A percentile compares a stretch with the other conserved stretches of the same genome.
Evolutionary conservation across 257 asterid species (phyloP).

Genomic region (Solanum okadae): DNA sequence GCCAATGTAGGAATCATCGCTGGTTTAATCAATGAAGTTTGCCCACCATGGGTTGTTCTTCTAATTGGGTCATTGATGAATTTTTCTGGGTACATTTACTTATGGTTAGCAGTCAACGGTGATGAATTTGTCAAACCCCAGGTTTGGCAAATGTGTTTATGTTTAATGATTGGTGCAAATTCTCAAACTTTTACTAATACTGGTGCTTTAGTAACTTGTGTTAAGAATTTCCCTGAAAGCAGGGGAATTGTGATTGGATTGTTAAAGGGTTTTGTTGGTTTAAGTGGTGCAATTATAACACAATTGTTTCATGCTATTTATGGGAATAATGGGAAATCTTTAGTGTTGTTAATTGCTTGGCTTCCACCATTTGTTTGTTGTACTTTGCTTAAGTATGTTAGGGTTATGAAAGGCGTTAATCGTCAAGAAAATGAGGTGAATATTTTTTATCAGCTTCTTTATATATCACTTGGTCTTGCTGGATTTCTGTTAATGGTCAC

Average conservation of each 20-base stretch:
- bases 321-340: slow-evolving; percentile 6
- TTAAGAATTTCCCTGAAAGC: slow-evolving; percentile 62
- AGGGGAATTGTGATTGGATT: slow-evolving; percentile 28
- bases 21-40: slow-evolving; percentile 65
- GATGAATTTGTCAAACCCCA: slow-evolving; percentile 32
- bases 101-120: slow-evolving; percentile 58
- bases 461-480: slow-evolving; percentile 23
- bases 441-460: slow-evolving; percentile 16
- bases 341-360: slow-evolving; percentile 23
- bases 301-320: slow-evolving; percentile 20
- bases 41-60: slow-evolving; percentile 81
- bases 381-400: slow-evolving; percentile 17
- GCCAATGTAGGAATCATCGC: slow-evolving; percentile 57
- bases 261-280: slow-evolving; percentile 29
- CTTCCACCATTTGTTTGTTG: slow-evolving; percentile 18
- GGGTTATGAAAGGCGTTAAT: slow-evolving; percentile 14
- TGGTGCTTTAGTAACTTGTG: slow-evolving; percentile 70
- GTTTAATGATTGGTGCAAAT: slow-evolving; percentile 70
- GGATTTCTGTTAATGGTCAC: slow-evolving; percentile 23
- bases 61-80: slow-evolving; percentile 55
- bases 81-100: slow-evolving; percentile 69
- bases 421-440: slow-evolving; percentile 13
- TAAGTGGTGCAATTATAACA: slow-evolving; percentile 29
- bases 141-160: slow-evolving; percentile 75
- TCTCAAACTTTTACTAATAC: slow-evolving; percentile 76